Conservation (phyloP, 306 rosid species). For the Corylus americana region DNA sequence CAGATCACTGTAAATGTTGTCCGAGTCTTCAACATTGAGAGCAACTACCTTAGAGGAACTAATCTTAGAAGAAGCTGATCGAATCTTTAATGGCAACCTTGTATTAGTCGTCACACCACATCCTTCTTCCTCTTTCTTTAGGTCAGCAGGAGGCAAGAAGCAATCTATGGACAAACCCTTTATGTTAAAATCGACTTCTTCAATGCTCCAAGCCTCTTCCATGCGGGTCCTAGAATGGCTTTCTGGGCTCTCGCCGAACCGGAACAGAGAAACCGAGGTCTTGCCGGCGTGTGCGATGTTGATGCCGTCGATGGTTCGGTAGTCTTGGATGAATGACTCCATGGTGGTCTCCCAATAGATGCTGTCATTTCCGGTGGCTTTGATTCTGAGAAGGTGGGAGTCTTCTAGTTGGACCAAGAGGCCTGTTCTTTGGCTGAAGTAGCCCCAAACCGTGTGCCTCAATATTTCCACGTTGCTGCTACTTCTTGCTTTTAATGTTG, state of each 20-base stretch:
- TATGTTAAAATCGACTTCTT: conserved; percentile 84
- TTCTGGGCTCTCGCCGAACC: conserved; percentile 65
- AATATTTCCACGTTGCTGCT: conserved; percentile 70
- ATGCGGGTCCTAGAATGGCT: conserved; percentile 66
- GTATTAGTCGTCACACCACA: conserved; percentile 22
- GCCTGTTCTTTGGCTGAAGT: conserved; percentile 90
- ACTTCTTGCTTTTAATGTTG: conserved; percentile 66
- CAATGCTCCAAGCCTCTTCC: conserved; percentile 88
- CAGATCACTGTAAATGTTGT: conserved; percentile 38
- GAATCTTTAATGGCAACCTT: conserved; percentile 54
- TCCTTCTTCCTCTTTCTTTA: conserved; percentile 57
- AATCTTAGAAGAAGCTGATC: conserved; percentile 63
- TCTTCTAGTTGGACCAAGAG: conserved; percentile 76
- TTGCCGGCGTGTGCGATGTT: conserved; percentile 76
- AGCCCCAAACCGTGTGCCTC: conserved; percentile 85
- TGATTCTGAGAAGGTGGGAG: conserved; percentile 76
- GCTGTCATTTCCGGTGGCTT: conserved; percentile 39
- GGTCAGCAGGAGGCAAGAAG: conserved; percentile 81
- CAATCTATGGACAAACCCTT: conserved; percentile 81
- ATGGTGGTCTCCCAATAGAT: conserved; percentile 90
- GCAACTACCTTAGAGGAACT: conserved; percentile 74
- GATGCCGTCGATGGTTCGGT: conserved; percentile 63
- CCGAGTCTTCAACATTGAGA: conserved; percentile 55
- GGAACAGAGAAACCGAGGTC: conserved; percentile 61
- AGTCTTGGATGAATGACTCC: conserved; percentile 72